Evolutionary conservation across 768 basidiomycete genomes (phyloP), one percentile per base, ranked within the genome.

Genomic region (Austroboletus eburneus): DNA sequence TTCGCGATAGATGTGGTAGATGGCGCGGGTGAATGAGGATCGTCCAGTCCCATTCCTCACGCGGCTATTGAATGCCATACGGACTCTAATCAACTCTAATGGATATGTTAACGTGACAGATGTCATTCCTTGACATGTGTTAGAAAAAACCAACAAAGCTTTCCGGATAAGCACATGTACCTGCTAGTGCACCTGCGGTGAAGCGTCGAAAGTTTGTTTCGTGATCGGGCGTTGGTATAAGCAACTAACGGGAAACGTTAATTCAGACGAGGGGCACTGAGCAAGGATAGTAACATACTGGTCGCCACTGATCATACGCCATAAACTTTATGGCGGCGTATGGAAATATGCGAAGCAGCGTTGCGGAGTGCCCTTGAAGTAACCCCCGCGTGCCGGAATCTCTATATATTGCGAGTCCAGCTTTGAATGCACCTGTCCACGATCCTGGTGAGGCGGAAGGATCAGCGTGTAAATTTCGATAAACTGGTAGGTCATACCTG

Each of bases 291-390:
- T 21, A 20, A 68, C 75, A 59, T 55, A 94, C 91, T 51, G 79
- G 62, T 67, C 91, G 87, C 46, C 88, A 72, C 63, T 89, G 81
- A 66, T 97, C 95, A 63, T 97, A 99, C 5, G 88, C 81, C 85
- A 97, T 92, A 62, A 92, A 99, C 67, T 94, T 97, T 68, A 98
- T 88, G 49, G 85, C 91, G 24, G 96, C 96, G 61, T 98, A 97
- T 8, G 96, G 96, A 65, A 96, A 95, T 58, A 97, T 86, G 47
- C 96, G 83, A 39, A 96, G 69, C 41, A 99, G 76, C 3, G 96
- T 99, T 27, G 91, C 89, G 14, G 93, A 93, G 66, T 99, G 96
- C 7, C 96, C 96, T 74, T 96, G 94, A 49, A 95, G 83, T 33
- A 98, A 74, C 0, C 93, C 94, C 42, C 85, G 75, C 12, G 83